Evolutionary conservation across 1,284 basidiomycete species (phyloP).

Genomic region (Cystobasidium pallidum): DNA sequence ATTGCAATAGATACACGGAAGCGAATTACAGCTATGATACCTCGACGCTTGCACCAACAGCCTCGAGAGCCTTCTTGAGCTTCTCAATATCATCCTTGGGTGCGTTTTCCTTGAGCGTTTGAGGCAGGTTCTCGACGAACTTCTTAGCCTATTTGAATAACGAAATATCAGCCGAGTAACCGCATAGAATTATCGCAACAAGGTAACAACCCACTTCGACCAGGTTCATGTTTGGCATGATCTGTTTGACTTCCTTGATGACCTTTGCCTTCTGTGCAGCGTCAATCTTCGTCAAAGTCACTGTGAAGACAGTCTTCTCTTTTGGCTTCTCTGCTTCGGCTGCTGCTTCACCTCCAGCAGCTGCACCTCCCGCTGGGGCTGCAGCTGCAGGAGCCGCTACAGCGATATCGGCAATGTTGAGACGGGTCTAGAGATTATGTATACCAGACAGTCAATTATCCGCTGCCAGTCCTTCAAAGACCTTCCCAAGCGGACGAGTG

Average conservation of each 20-base stretch:
- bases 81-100: slow-evolving; percentile 99
- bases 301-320: slow-evolving; percentile 97
- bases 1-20: too few species aligned
- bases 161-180: not conserved
- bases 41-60: slow-evolving; percentile 82
- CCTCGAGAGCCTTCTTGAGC: slow-evolving; percentile 85
- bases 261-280: slow-evolving; percentile 91
- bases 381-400: slow-evolving; percentile 68
- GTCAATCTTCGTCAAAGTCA: slow-evolving; percentile 91
- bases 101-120: slow-evolving; percentile 91
- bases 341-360: slow-evolving; percentile 65
- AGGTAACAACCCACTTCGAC: slow-evolving; percentile 75
- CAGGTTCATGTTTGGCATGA: slow-evolving; percentile 90
- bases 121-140: slow-evolving; percentile 94
- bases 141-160: slow-evolving; percentile 80
- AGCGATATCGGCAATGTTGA: slow-evolving; percentile 98
- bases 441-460: too few species aligned
- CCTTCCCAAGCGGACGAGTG: too few species aligned
- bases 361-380: slow-evolving; percentile 59
- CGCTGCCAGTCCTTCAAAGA: too few species aligned
- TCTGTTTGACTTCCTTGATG: slow-evolving; percentile 95
- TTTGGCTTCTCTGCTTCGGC: slow-evolving; percentile 80
- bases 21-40: slow-evolving; percentile 46
- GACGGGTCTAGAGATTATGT: slow-evolving; percentile 69
- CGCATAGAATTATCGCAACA: too few species aligned